A percentile compares a stretch with the other conserved stretches of the same genome.
phyloP scores from a whole-genome alignment of 2,329 filamentous ascomycete genomes.

The Lecanosticta acicola region DNA sequence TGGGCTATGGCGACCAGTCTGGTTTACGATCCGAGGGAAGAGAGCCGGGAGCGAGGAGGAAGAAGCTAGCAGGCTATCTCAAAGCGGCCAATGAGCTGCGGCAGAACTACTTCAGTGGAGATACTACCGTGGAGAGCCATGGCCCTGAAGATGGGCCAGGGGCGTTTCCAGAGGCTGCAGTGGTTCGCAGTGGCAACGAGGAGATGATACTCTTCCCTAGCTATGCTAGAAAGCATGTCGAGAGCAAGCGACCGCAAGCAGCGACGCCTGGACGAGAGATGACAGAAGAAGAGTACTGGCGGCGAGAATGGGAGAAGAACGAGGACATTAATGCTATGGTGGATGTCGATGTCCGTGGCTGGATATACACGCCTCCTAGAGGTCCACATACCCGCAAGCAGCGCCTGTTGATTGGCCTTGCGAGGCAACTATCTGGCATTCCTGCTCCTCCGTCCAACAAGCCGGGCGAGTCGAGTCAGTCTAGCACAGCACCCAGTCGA shows the following conservation, averaged over 20 bases:
- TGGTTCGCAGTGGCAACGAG: constrained; percentile 72
- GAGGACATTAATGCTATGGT: constrained; percentile 81
- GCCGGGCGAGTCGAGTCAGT: constrained; percentile 31
- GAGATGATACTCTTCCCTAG: constrained; percentile 95
- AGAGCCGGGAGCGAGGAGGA: constrained; percentile 66
- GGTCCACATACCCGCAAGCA: constrained; percentile 85
- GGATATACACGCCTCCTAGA: constrained; percentile 82
- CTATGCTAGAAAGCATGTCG: constrained; percentile 72
- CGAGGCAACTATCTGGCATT: constrained; percentile 80
- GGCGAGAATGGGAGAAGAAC: constrained; percentile 68
- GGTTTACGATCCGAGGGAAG: constrained; percentile 36
- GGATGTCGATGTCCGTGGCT: constrained; percentile 90
- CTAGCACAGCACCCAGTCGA: constrained; percentile 43
- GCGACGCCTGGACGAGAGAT: constrained; percentile 18
- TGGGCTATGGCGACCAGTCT: constrained; percentile 34
- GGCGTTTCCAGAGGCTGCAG: constrained; percentile 77
- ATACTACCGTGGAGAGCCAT: constrained; percentile 31
- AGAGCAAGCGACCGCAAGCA: constrained; percentile 29
- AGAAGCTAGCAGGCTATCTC: constrained; percentile 68
- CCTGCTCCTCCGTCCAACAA: constrained; percentile 55
- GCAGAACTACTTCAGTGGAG: constrained; percentile 51
- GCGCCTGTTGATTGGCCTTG: constrained; percentile 77
- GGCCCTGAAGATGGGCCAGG: constrained; percentile 38
- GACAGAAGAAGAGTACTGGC: constrained; percentile 59
- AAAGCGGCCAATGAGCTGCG: constrained; percentile 67